phyloP scores from a whole-genome alignment of 805 yeast genomes.

The Saturnispora saitoi region DNA sequence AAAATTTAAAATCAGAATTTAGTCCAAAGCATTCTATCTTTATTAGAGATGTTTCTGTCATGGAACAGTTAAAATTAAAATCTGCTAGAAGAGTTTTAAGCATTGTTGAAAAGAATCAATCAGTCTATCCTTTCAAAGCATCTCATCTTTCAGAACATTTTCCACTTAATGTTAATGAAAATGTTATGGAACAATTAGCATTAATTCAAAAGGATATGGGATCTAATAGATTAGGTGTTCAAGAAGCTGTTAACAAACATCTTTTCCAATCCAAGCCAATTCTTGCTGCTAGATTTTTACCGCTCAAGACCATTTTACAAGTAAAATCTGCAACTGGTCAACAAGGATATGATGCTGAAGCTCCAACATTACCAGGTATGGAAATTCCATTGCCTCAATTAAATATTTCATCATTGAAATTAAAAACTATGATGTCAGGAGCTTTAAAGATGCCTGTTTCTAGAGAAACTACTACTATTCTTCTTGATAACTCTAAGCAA shows the following conservation, averaged over 20 bases:
- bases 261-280: slow-evolving; percentile 68
- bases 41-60: slow-evolving; percentile 80
- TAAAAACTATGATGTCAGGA: slow-evolving; percentile 52
- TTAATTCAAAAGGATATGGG: slow-evolving; percentile 46
- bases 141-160: slow-evolving; percentile 56
- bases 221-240: slow-evolving; percentile 62
- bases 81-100: slow-evolving; percentile 64
- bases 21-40: slow-evolving; percentile 62
- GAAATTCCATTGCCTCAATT: slow-evolving; percentile 69
- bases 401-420: slow-evolving; percentile 60
- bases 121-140: slow-evolving; percentile 90
- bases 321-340: slow-evolving; percentile 59
- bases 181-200: slow-evolving; percentile 33
- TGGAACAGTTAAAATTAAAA: slow-evolving; percentile 66
- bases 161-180: slow-evolving; percentile 40
- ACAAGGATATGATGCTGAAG: slow-evolving; percentile 56
- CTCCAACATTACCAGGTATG: slow-evolving; percentile 59
- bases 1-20: slow-evolving; percentile 42
- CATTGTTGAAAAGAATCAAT: slow-evolving; percentile 59
- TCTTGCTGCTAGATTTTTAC: slow-evolving; percentile 62
- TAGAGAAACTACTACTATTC: slow-evolving; percentile 72
- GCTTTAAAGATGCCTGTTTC: slow-evolving; percentile 53
- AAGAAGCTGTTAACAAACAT: slow-evolving; percentile 74
- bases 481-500: slow-evolving; percentile 37
- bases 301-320: slow-evolving; percentile 56